Conservation (phyloP, 2,329 filamentous ascomycete genomes). For the Sporothrix euskadiensis region DNA sequence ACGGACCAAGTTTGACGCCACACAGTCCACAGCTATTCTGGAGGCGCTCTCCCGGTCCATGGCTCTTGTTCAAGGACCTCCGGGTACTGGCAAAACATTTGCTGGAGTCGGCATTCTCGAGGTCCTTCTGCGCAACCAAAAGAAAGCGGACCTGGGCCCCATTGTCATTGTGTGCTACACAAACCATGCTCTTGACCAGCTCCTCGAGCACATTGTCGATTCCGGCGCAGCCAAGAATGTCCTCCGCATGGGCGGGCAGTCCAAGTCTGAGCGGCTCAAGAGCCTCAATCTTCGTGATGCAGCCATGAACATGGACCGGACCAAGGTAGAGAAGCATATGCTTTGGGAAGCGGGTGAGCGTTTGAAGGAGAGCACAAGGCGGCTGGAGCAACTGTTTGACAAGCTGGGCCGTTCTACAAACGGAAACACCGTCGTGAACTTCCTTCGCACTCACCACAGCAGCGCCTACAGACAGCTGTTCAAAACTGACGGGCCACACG, state of each 20-base stretch:
- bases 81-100: constrained; percentile 69
- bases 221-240: constrained; percentile 49
- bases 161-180: constrained; percentile 53
- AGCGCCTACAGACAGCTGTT: not conserved
- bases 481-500: not conserved
- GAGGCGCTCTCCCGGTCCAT: constrained; percentile 54
- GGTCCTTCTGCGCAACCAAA: constrained; percentile 50
- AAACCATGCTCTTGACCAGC: constrained; percentile 54
- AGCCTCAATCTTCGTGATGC: constrained; percentile 52
- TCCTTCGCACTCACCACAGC: not conserved
- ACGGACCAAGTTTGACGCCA: constrained; percentile 53
- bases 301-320: constrained; percentile 38
- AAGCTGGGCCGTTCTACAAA: not conserved
- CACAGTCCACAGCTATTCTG: constrained; percentile 54
- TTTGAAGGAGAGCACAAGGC: not conserved
- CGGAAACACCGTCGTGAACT: not conserved
- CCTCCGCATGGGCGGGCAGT: constrained; percentile 62
- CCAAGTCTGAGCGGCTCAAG: constrained; percentile 55
- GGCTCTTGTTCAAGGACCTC: constrained; percentile 68
- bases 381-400: not conserved
- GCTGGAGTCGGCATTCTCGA: constrained; percentile 61
- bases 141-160: constrained; percentile 46
- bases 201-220: constrained; percentile 61
- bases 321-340: constrained; percentile 35
- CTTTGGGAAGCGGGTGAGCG: not conserved